Evolutionary conservation across 805 yeast genomes (phyloP), one percentile per base, ranked within the genome.

Genomic region (Ogataea methylovora): DNA sequence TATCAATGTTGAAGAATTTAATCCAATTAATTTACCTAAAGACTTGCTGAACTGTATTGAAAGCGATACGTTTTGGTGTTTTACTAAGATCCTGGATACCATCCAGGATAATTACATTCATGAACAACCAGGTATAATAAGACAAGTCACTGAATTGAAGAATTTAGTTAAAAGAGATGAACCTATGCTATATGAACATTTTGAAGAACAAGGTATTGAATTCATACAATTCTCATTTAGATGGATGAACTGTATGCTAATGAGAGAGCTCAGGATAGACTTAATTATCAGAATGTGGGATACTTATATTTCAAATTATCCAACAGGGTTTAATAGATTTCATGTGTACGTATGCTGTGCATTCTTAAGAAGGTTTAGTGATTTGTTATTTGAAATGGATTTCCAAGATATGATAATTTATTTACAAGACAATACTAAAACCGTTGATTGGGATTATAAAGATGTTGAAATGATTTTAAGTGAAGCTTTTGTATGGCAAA

Each of bases 261-360:
- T 92, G 98, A 74, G 98, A 44, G 98, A 92, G 49, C 68, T 92
- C 29, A 76, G 80, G 27, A 76, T 92, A 49, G 64, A 65, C 21
- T 73, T 85, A 40, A 83, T 88, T 5, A 78, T 88, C 16, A 69
- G 98, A 37, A 90, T 92, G 95, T 92, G 98, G 97, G 98, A 92
- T 53, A 88, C 98, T 0, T 92, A 92, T 55, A 56, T 84, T 4
- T 72, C 84, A 32, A 87, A 84, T 51, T 71, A 73, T 15, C 79
- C 82, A 3, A 69, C 70, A 30, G 95, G 95, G 2, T 86, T 92
- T 52, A 84, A 84, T 47, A 86, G 79, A 49, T 92, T 92, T 60
- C 98, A 92, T 55, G 85, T 92, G 8, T 92, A 90, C 55, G 98
- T 92, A 3, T 92, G 98, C 60, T 96, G 97, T 15, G 97, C 98